A percentile compares a stretch with the other conserved stretches of the same genome.
Conservation (phyloP, 2,329 filamentous ascomycete species). For the Dactylella cylindrospora region DNA sequence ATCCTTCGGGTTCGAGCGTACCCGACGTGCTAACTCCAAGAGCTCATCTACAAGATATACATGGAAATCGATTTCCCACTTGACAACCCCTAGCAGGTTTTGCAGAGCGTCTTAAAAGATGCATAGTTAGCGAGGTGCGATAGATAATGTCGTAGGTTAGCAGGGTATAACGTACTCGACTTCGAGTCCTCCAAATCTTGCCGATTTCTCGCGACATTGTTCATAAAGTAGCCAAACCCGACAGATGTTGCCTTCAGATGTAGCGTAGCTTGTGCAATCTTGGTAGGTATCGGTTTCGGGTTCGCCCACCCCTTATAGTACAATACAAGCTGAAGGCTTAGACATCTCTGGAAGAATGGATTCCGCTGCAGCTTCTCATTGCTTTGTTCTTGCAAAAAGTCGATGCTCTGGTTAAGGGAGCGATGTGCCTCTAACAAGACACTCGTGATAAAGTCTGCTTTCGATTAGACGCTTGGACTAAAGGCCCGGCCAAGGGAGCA, state of each 20-base stretch:
- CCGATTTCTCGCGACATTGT: conserved; percentile 43
- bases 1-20: conserved; percentile 44
- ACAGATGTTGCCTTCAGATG: conserved; percentile 48
- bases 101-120: conserved; percentile 45
- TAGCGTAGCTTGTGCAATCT: conserved; percentile 48
- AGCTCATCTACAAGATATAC: conserved; percentile 48
- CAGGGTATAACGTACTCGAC: conserved; percentile 25
- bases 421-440: conserved; percentile 67
- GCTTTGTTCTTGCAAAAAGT: conserved; percentile 75
- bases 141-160: background rate
- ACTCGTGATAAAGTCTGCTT: conserved; percentile 57
- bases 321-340: conserved; percentile 77
- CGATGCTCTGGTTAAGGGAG: conserved; percentile 71
- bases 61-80: conserved; percentile 49
- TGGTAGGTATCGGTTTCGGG: conserved; percentile 46
- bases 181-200: conserved; percentile 38
- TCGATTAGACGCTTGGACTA: background rate
- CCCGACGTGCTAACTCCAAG: conserved; percentile 47
- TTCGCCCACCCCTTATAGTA: conserved; percentile 65
- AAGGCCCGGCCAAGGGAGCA: background rate
- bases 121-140: conserved; percentile 5
- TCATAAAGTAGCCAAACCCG: conserved; percentile 48
- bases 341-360: conserved; percentile 68
- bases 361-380: conserved; percentile 74
- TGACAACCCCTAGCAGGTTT: conserved; percentile 47